A percentile compares a stretch with the other conserved stretches of the same genome.
Evolutionary conservation across 805 yeast species (phyloP).

Genomic region (Saccharomycopsis fodiens): DNA sequence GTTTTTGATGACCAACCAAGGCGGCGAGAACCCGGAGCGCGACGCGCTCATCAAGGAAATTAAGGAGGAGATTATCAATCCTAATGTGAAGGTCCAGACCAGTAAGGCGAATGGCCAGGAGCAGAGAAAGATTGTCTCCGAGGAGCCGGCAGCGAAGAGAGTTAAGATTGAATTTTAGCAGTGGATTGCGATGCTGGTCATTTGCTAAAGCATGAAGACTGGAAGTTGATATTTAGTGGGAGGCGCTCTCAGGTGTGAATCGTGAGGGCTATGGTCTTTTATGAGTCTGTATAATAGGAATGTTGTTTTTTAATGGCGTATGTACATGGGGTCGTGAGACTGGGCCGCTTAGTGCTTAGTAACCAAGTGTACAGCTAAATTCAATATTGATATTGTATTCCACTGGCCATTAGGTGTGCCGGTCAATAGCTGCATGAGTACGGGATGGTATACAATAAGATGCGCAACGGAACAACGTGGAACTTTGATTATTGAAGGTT

Average conservation of each 20-base stretch:
- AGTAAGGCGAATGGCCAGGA: neutral
- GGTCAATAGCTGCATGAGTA: too few relatives aligned
- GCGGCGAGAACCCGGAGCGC: constrained; percentile 1
- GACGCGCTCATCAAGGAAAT: constrained; percentile 12
- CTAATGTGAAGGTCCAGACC: constrained; percentile 13
- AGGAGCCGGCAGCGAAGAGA: neutral
- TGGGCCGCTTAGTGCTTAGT: too few relatives aligned
- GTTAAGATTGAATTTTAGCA: neutral
- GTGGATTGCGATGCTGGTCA: neutral
- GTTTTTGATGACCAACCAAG: constrained; percentile 10
- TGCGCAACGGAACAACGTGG: too few relatives aligned
- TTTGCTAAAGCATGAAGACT: too few relatives aligned
- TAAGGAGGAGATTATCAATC: constrained; percentile 17
- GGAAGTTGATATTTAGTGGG: neutral
- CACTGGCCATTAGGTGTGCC: too few relatives aligned
- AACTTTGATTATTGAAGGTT: too few relatives aligned
- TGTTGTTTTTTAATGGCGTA: neutral
- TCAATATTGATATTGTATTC: too few relatives aligned
- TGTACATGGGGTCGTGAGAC: too few relatives aligned
- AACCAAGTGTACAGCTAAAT: too few relatives aligned
- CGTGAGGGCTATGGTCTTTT: too few relatives aligned
- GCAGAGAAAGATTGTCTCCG: neutral
- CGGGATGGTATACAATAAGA: too few relatives aligned
- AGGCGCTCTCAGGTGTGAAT: too few relatives aligned
- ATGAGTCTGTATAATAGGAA: constrained; percentile 1